These are phyloP conservation scores for Xylaria cubensis DNA, from an alignment of 495 filamentous ascomycete genomes.

Conservation along the genomic window DNA sequence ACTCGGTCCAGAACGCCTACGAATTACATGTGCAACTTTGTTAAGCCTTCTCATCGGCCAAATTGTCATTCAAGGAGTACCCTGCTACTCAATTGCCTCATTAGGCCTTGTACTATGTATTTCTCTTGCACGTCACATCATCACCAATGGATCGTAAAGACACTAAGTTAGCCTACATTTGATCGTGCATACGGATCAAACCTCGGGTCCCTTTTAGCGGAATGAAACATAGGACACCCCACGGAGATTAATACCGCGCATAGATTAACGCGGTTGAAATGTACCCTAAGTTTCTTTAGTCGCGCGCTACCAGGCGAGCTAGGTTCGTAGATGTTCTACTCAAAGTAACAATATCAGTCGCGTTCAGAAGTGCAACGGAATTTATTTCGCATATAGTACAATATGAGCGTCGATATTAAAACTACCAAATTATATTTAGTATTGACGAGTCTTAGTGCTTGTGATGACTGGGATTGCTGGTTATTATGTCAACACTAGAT, in stretches of 20 bases:
- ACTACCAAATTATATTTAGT: background rate
- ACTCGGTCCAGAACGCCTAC: background rate
- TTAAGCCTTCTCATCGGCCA: slow-evolving; percentile 5
- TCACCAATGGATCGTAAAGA: background rate
- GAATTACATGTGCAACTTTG: slow-evolving; percentile 8
- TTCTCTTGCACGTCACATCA: background rate
- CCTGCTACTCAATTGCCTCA: background rate
- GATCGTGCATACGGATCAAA: slow-evolving; percentile 15
- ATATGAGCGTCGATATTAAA: background rate
- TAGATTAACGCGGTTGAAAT: background rate
- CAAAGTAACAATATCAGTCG: too few species aligned
- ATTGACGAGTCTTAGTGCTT: background rate
- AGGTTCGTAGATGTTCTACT: too few species aligned
- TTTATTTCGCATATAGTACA: too few species aligned
- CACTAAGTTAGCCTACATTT: background rate
- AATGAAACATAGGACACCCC: slow-evolving; percentile 4
- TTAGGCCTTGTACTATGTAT: background rate
- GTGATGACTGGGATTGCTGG: background rate
- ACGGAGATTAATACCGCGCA: background rate
- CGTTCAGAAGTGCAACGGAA: too few species aligned
- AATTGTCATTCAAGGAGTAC: background rate
- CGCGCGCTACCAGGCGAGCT: too few species aligned
- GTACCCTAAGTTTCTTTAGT: background rate
- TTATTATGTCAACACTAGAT: background rate
- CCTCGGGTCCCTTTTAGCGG: background rate